These are phyloP conservation scores for Geotrichum aggregatum DNA, from an alignment of 1,139 yeast genomes.

Conservation along the genomic window DNA sequence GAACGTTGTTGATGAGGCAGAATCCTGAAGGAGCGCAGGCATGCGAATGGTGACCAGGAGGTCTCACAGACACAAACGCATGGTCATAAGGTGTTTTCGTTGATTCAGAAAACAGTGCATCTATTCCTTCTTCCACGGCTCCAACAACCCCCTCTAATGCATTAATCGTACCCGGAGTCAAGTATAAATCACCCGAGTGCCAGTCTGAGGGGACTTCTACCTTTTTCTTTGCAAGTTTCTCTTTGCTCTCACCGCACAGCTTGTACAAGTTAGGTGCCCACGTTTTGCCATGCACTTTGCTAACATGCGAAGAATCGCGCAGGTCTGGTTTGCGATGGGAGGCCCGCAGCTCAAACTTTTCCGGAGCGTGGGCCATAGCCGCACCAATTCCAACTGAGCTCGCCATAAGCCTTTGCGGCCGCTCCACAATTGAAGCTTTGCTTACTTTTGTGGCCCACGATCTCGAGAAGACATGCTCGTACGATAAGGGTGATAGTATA, in stretches of 20 bases:
- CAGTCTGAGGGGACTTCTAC: slow-evolving; percentile 77
- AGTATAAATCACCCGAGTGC: slow-evolving; percentile 81
- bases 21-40: slow-evolving; percentile 84
- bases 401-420: slow-evolving; percentile 78
- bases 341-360: slow-evolving; percentile 51
- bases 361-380: slow-evolving; percentile 68
- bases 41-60: slow-evolving; percentile 92
- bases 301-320: slow-evolving; percentile 53
- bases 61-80: slow-evolving; percentile 69
- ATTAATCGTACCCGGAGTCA: slow-evolving; percentile 60
- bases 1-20: slow-evolving; percentile 77
- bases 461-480: slow-evolving; percentile 65
- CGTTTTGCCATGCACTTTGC: slow-evolving; percentile 65
- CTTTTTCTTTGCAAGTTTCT: slow-evolving; percentile 51
- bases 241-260: slow-evolving; percentile 57
- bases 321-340: slow-evolving; percentile 49
- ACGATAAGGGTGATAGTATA: slow-evolving; percentile 35
- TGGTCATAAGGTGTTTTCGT: slow-evolving; percentile 46
- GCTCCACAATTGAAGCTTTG: slow-evolving; percentile 67
- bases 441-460: slow-evolving; percentile 72
- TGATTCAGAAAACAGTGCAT: slow-evolving; percentile 44
- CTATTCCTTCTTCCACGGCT: slow-evolving; percentile 70
- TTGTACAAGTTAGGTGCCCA: slow-evolving; percentile 66
- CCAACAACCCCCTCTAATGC: slow-evolving; percentile 81
- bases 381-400: slow-evolving; percentile 74